Conservation (phyloP, 768 basidiomycete genomes). For the Pleurotus pulmonarius region DNA sequence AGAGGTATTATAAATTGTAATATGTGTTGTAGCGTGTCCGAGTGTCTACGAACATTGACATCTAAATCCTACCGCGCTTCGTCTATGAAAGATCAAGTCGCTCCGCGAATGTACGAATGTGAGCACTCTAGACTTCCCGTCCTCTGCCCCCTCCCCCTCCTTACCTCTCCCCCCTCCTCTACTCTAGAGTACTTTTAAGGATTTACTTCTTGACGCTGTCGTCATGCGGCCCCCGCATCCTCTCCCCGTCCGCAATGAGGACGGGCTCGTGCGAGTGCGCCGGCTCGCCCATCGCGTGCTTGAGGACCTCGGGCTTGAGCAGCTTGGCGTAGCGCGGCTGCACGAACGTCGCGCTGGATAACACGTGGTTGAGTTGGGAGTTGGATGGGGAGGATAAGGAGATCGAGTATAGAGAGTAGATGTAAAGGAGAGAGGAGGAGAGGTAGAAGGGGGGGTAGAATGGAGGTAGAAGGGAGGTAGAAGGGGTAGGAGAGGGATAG, state of each 20-base stretch:
- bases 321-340: slow-evolving; percentile 87
- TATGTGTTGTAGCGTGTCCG: too few species aligned
- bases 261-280: slow-evolving; percentile 30
- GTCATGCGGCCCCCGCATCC: slow-evolving; percentile 2
- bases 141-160: too few species aligned
- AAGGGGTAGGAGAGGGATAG: not conserved
- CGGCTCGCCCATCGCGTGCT: slow-evolving; percentile 65
- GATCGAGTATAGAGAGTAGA: not conserved
- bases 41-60: too few species aligned
- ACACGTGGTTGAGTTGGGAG: not conserved
- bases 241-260: slow-evolving; percentile 36
- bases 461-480: not conserved
- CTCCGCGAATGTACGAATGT: too few species aligned
- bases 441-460: not conserved
- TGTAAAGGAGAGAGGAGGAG: too few species aligned
- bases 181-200: too few species aligned
- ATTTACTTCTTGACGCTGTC: too few species aligned
- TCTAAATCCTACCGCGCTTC: too few species aligned
- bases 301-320: slow-evolving; percentile 55
- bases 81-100: too few species aligned
- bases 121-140: too few species aligned
- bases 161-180: too few species aligned
- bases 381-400: not conserved
- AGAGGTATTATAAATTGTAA: too few species aligned
- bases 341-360: slow-evolving; percentile 71